A percentile compares a stretch with the other conserved stretches of the same genome.
Evolutionary conservation across 2,329 filamentous ascomycete genomes (phyloP).

Genomic region (Curvularia hawaiiensis): DNA sequence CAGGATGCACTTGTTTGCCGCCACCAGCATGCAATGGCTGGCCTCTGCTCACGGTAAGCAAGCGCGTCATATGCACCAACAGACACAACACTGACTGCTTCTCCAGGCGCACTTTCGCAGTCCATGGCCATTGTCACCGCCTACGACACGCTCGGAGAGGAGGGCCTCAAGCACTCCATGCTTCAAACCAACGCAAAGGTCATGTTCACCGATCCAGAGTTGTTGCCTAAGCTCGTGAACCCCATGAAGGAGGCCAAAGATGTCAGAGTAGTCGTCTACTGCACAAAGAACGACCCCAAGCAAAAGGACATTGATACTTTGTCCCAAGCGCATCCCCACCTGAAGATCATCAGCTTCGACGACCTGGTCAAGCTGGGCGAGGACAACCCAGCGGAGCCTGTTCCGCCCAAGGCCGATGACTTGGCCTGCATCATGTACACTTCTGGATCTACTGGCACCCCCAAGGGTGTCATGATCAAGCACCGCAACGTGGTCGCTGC

Average conservation of each 20-base stretch:
- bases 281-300: conserved; percentile 59
- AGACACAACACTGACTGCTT: conserved; percentile 16
- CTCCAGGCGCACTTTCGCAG: conserved; percentile 71
- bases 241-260: conserved; percentile 62
- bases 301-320: conserved; percentile 60
- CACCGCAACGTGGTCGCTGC: conserved; percentile 82
- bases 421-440: conserved; percentile 84
- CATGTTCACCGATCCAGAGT: conserved; percentile 86
- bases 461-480: conserved; percentile 85
- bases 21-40: conserved; percentile 84
- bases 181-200: conserved; percentile 78
- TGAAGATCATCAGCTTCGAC: conserved; percentile 61
- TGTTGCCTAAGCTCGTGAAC: conserved; percentile 61
- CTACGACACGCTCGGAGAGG: conserved; percentile 88
- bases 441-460: conserved; percentile 85
- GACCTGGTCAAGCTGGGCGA: conserved; percentile 61
- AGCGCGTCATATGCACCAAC: not conserved
- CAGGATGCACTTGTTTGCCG: conserved; percentile 79
- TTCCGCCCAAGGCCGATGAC: conserved; percentile 74
- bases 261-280: conserved; percentile 64
- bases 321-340: conserved; percentile 57
- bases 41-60: conserved; percentile 72
- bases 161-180: conserved; percentile 84
- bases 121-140: conserved; percentile 91
- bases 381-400: conserved; percentile 71